These are phyloP conservation scores for Sphagnum contortum DNA, from an alignment of 225 moss, liverwort and hornwort species.

Conservation along the genomic window DNA sequence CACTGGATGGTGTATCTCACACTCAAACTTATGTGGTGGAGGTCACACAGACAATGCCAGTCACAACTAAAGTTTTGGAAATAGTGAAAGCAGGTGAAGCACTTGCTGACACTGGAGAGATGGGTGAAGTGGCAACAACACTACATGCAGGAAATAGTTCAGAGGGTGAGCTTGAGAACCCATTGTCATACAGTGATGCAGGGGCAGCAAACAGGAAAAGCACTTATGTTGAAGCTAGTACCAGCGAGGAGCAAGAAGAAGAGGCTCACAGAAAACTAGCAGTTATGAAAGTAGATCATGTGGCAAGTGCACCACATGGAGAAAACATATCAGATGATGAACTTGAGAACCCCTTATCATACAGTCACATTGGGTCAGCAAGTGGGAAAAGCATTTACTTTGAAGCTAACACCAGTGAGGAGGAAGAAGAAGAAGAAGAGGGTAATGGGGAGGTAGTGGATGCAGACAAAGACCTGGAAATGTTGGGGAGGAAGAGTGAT, in stretches of 20 bases:
- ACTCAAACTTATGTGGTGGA: not conserved
- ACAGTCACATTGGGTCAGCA: not conserved
- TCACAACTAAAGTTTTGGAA: no score
- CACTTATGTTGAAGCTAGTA: no score
- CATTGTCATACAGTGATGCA: not conserved
- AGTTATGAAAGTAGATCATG: not conserved
- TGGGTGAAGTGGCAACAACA: not conserved
- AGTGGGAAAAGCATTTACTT: slow-evolving; percentile 8
- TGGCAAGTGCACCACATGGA: not conserved
- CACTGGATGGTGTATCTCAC: not conserved
- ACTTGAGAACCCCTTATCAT: not conserved
- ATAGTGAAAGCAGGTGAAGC: no score
- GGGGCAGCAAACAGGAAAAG: not conserved
- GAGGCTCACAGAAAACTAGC: no score
- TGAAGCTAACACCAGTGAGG: slow-evolving; percentile 10
- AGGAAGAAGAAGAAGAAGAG: not conserved
- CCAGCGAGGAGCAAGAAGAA: no score
- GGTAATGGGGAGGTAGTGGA: not conserved
- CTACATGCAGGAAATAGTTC: not conserved
- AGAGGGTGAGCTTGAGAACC: not conserved
- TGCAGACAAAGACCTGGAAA: not conserved
- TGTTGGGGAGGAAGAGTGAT: slow-evolving; percentile 5
- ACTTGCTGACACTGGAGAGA: not conserved
- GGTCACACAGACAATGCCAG: no score
- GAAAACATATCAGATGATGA: slow-evolving; percentile 2